phyloP scores from a whole-genome alignment of 768 basidiomycete species.

The Chalciporus piperatus region DNA sequence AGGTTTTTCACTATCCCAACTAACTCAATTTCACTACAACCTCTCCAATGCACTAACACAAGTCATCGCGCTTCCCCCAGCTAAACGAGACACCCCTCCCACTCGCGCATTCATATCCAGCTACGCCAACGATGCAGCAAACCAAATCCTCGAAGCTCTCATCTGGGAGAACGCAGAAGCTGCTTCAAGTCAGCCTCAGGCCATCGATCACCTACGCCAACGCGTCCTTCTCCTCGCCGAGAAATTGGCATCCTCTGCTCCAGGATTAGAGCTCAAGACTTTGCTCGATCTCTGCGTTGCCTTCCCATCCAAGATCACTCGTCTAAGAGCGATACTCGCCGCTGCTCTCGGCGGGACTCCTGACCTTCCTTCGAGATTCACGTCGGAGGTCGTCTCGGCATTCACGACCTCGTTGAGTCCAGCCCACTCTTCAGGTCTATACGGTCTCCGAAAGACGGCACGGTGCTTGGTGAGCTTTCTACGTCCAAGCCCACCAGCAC shows the following conservation, averaged over 20 bases:
- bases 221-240: constrained; percentile 56
- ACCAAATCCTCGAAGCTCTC: constrained; percentile 48
- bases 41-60: constrained; percentile 48
- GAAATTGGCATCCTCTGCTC: constrained; percentile 40
- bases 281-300: constrained; percentile 64
- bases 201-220: constrained; percentile 40
- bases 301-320: constrained; percentile 46
- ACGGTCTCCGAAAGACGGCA: constrained; percentile 61
- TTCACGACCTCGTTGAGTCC: constrained; percentile 49
- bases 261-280: constrained; percentile 47
- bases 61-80: constrained; percentile 45
- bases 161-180: constrained; percentile 49
- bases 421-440: constrained; percentile 48
- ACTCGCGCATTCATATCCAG: constrained; percentile 51
- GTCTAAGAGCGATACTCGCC: constrained; percentile 43
- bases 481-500: constrained; percentile 44
- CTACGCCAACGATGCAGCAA: constrained; percentile 57
- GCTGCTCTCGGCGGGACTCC: constrained; percentile 36
- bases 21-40: constrained; percentile 43
- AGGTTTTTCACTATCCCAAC: constrained; percentile 49
- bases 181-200: constrained; percentile 32
- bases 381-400: constrained; percentile 52
- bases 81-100: constrained; percentile 44
- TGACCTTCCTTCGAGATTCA: constrained; percentile 32
- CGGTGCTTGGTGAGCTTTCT: constrained; percentile 57